Percentiles rank a stretch among this genome's conserved stretches.
These are phyloP conservation scores for Penstemon davidsonii DNA, from an alignment of 257 asterid species.

Conservation along the genomic window DNA sequence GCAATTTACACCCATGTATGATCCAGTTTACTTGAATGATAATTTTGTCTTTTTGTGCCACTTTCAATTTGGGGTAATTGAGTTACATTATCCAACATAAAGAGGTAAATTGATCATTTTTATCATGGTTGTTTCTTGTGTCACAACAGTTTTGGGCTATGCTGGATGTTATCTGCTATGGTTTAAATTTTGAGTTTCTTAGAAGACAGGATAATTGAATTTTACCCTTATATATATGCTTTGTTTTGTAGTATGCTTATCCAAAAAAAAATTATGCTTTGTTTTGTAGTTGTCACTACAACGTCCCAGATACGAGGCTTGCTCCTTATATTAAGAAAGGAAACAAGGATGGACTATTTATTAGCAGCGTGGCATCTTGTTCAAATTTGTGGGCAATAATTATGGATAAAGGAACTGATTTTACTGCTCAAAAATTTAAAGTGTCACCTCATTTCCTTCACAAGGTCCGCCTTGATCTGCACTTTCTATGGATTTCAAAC, in stretches of 20 bases:
- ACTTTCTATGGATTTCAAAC: not conserved
- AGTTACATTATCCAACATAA: too few relatives aligned
- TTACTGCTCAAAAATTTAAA: slow-evolving; percentile 58
- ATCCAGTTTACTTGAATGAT: too few relatives aligned
- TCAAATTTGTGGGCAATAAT: slow-evolving; percentile 70
- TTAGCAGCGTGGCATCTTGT: slow-evolving; percentile 68
- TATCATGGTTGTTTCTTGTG: too few relatives aligned
- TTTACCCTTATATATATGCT: too few relatives aligned
- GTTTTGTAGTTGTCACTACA: slow-evolving; percentile 69
- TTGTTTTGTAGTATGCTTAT: slow-evolving; percentile 32
- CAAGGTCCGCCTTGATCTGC: slow-evolving; percentile 41
- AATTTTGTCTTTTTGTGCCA: too few relatives aligned
- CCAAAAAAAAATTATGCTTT: not conserved
- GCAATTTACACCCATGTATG: too few relatives aligned
- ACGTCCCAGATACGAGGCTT: slow-evolving; percentile 81
- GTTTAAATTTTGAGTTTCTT: too few relatives aligned
- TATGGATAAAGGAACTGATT: slow-evolving; percentile 81
- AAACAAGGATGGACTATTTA: slow-evolving; percentile 62
- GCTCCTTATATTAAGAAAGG: slow-evolving; percentile 78
- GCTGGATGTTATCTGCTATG: too few relatives aligned
- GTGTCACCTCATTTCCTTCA: slow-evolving; percentile 63
- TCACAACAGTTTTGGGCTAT: too few relatives aligned
- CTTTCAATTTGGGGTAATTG: too few relatives aligned
- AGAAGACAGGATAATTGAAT: too few relatives aligned
- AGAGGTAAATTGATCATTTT: too few relatives aligned